A percentile compares a stretch with the other conserved stretches of the same genome.
phyloP scores from a whole-genome alignment of 129 eudicot genomes.

The Chrysanthemum makinoi region DNA sequence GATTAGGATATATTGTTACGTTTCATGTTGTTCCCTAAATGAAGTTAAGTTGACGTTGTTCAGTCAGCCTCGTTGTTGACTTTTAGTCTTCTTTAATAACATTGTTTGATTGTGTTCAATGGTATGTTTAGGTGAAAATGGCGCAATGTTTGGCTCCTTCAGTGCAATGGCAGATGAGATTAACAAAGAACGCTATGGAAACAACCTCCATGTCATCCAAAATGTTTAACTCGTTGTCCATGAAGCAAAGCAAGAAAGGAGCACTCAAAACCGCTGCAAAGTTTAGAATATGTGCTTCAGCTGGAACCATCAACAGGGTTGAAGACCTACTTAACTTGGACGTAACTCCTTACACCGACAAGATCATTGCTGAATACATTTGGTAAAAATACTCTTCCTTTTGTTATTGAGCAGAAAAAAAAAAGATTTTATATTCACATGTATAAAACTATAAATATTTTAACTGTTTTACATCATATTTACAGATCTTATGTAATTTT shows the following conservation, averaged over 20 bases:
- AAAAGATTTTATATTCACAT: background rate
- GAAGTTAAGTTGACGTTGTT: too few species aligned
- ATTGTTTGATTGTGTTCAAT: conserved; percentile 8
- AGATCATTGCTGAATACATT: conserved; percentile 92
- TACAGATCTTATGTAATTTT: background rate
- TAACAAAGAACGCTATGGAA: conserved; percentile 45
- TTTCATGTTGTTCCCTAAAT: background rate
- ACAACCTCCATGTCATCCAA: conserved; percentile 58
- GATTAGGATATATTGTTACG: background rate
- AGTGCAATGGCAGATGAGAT: conserved; percentile 84
- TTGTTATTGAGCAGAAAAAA: background rate
- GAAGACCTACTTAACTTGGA: conserved; percentile 93
- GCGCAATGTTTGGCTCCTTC: conserved; percentile 95
- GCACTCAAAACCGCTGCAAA: conserved; percentile 50
- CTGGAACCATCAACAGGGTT: conserved; percentile 79
- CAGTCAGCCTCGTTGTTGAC: conserved; percentile 13
- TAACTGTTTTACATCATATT: background rate
- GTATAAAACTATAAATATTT: background rate
- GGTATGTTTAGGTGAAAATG: conserved; percentile 52
- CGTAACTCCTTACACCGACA: conserved; percentile 72
- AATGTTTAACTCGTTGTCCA: conserved; percentile 64
- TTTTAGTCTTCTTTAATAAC: conserved; percentile 1
- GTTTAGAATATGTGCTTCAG: conserved; percentile 56
- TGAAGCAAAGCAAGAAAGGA: conserved; percentile 73
- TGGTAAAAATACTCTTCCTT: conserved; percentile 42